Conservation (phyloP, 2,329 filamentous ascomycete species). For the Colletotrichum coccodes region DNA sequence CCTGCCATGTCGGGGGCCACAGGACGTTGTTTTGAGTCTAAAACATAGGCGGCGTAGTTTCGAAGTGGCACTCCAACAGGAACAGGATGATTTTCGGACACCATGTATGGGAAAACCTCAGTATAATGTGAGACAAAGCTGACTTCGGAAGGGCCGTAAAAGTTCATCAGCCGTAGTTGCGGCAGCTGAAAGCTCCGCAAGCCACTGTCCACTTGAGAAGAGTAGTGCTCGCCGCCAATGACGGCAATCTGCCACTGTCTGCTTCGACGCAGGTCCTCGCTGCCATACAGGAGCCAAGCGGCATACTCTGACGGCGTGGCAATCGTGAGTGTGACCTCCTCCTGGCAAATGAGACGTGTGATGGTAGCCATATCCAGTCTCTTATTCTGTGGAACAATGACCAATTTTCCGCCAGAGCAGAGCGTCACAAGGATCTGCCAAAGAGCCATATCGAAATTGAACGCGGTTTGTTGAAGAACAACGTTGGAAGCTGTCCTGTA, state of each 20-base stretch:
- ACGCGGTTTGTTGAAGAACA: slow-evolving; percentile 50
- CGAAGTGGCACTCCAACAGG: slow-evolving; percentile 36
- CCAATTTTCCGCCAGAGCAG: slow-evolving; percentile 46
- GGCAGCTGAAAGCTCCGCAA: slow-evolving; percentile 25
- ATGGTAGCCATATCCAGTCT: slow-evolving; percentile 48
- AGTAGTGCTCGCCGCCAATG: slow-evolving; percentile 34
- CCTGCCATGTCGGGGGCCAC: slow-evolving; percentile 49
- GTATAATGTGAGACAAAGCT: slow-evolving; percentile 29
- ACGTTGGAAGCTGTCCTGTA: slow-evolving; percentile 34
- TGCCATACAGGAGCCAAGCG: slow-evolving; percentile 39
- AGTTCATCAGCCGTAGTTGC: slow-evolving; percentile 33
- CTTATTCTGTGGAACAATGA: slow-evolving; percentile 46
- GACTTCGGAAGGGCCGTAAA: slow-evolving; percentile 45
- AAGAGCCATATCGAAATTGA: slow-evolving; percentile 53
- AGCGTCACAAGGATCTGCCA: slow-evolving; percentile 48
- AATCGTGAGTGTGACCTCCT: slow-evolving; percentile 48
- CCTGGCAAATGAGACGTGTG: slow-evolving; percentile 45
- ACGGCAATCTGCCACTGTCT: slow-evolving; percentile 35
- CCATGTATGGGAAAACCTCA: slow-evolving; percentile 20
- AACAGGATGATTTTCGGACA: slow-evolving; percentile 26
- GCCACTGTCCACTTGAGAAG: slow-evolving; percentile 16
- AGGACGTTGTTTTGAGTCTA: slow-evolving; percentile 46
- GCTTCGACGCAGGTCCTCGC: slow-evolving; percentile 11
- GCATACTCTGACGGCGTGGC: slow-evolving; percentile 54
- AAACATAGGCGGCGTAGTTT: slow-evolving; percentile 52